These are phyloP conservation scores for Scutellaria baicalensis DNA, from an alignment of 257 asterid species.

Conservation along the genomic window DNA sequence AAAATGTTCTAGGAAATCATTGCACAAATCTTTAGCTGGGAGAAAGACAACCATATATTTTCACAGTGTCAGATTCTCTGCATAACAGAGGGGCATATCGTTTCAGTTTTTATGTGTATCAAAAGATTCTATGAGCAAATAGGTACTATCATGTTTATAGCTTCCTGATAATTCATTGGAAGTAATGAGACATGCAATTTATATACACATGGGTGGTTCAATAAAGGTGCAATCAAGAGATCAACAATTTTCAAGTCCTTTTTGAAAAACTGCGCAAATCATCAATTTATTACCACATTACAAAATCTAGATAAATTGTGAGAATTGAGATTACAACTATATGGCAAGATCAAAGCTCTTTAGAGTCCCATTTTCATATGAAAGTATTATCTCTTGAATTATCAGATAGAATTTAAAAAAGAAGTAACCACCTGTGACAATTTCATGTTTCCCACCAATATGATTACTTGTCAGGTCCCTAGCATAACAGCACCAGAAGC, in stretches of 20 bases:
- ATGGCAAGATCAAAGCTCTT: not conserved
- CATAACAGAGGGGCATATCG: not conserved
- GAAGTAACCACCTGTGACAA: constrained; percentile 29
- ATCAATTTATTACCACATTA: not conserved
- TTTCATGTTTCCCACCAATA: constrained; percentile 1
- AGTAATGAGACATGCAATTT: not conserved
- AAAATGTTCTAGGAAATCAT: not conserved
- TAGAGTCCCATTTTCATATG: not conserved
- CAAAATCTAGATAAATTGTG: not conserved
- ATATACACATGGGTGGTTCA: not conserved
- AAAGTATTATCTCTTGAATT: not conserved
- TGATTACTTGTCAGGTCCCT: constrained; percentile 40
- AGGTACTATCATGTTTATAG: not conserved
- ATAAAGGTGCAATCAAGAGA: not conserved
- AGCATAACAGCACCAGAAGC: constrained; percentile 54
- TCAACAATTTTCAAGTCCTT: not conserved
- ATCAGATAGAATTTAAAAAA: not conserved
- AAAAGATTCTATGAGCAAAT: not conserved
- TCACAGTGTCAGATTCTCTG: not conserved
- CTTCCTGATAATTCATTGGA: not conserved
- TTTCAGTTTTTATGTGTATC: not conserved
- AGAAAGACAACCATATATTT: not conserved
- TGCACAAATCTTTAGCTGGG: not conserved
- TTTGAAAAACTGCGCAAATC: not conserved
- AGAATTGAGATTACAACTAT: not conserved